Conservation (phyloP, 2,329 filamentous ascomycete genomes). For the Fusarium tanahbumbuense region DNA sequence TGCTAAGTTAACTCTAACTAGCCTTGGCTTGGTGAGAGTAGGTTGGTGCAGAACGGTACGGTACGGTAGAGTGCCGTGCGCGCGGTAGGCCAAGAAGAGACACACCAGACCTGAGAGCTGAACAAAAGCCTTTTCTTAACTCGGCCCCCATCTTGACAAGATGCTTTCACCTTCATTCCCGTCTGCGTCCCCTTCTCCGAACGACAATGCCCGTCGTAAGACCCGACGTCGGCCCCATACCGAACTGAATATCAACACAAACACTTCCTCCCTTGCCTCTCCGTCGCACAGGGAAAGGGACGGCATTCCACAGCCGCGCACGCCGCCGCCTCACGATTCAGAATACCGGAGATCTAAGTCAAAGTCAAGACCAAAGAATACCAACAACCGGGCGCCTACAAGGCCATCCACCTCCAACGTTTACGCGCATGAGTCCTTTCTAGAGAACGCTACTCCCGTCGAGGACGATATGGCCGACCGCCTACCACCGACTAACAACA, state of each 20-base stretch:
- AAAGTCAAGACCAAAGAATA: slow-evolving; percentile 30
- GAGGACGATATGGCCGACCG: slow-evolving; percentile 48
- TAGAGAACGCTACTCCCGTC: slow-evolving; percentile 48
- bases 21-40: slow-evolving; percentile 30
- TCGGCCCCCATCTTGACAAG: slow-evolving; percentile 27
- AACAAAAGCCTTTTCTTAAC: slow-evolving; percentile 35
- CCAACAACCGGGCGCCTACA: slow-evolving; percentile 42
- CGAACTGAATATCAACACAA: slow-evolving; percentile 44
- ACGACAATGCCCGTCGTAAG: slow-evolving; percentile 45
- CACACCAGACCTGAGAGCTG: slow-evolving; percentile 16
- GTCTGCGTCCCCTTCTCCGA: slow-evolving; percentile 28
- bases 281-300: slow-evolving; percentile 32
- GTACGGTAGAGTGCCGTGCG: slow-evolving; percentile 21
- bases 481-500: slow-evolving; percentile 45
- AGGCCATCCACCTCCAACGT: slow-evolving; percentile 39
- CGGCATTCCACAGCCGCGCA: slow-evolving; percentile 39
- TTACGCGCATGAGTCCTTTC: slow-evolving; percentile 46
- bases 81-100: slow-evolving; percentile 14
- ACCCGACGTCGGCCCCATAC: slow-evolving; percentile 42
- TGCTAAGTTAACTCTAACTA: slow-evolving; percentile 34
- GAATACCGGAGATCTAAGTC: slow-evolving; percentile 33
- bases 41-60: slow-evolving; percentile 3
- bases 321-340: slow-evolving; percentile 35
- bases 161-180: slow-evolving; percentile 37
- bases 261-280: slow-evolving; percentile 42